These are phyloP conservation scores for Suillus subalutaceus DNA, from an alignment of 768 basidiomycete species.

Conservation along the genomic window DNA sequence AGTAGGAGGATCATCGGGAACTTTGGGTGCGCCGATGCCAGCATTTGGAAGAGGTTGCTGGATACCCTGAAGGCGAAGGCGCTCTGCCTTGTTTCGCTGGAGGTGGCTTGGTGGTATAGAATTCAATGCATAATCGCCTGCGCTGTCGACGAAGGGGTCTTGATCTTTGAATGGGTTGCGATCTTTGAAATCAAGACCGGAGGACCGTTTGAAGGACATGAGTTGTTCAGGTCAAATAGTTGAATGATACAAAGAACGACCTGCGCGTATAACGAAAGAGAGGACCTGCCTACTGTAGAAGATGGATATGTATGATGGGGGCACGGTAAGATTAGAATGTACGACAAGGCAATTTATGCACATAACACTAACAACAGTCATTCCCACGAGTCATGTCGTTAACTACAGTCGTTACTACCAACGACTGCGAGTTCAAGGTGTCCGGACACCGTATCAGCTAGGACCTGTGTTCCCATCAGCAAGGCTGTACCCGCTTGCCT, in stretches of 20 bases:
- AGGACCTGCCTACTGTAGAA: conserved; percentile 32
- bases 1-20: conserved; percentile 41
- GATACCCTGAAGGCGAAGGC: conserved; percentile 80
- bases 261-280: conserved; percentile 19
- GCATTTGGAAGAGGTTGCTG: conserved; percentile 58
- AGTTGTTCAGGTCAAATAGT: conserved; percentile 2
- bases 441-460: not conserved
- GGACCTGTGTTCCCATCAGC: not conserved
- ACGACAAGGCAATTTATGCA: not conserved
- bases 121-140: conserved; percentile 30
- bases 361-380: not conserved
- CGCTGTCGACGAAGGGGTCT: conserved; percentile 47
- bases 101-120: conserved; percentile 46
- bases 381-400: not conserved
- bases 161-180: conserved; percentile 49
- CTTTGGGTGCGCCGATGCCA: conserved; percentile 20
- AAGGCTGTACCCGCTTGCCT: not conserved
- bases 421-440: not conserved
- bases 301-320: conserved; percentile 10
- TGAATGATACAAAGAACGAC: conserved; percentile 23
- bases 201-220: conserved; percentile 50
- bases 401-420: not conserved
- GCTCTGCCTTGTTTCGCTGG: conserved; percentile 86
- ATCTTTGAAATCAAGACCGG: conserved; percentile 74
- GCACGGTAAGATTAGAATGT: not conserved